Conservation (phyloP, 2,329 filamentous ascomycete genomes). For the Cladosporium sp. region DNA sequence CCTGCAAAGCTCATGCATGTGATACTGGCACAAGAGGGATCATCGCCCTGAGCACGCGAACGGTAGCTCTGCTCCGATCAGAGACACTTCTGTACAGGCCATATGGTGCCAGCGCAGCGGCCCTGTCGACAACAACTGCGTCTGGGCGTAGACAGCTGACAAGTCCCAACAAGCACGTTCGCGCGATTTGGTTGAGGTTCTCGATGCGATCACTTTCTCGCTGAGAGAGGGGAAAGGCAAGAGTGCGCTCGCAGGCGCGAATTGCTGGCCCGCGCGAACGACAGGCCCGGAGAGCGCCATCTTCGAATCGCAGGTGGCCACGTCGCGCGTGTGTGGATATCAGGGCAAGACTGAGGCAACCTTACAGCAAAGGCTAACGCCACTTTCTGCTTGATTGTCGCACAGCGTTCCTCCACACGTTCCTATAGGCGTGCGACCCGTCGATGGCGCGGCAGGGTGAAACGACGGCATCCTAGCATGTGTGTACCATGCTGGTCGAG, state of each 20-base stretch:
- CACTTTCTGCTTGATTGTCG: constrained; percentile 8
- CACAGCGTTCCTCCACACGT: constrained; percentile 18
- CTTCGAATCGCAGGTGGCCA: constrained; percentile 31
- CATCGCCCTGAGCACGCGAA: constrained; percentile 16
- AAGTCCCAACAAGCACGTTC: constrained; percentile 13
- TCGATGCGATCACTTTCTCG: constrained; percentile 11
- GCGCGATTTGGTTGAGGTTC: constrained; percentile 2
- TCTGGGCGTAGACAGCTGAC: constrained; percentile 11
- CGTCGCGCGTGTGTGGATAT: constrained; percentile 28
- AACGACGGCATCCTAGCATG: constrained; percentile 6
- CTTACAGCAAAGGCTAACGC: constrained; percentile 26
- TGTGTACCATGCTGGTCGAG: constrained; percentile 11
- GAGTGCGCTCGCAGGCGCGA: neutral
- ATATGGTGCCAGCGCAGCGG: constrained; percentile 18
- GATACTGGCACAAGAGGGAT: constrained; percentile 13
- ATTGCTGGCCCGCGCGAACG: constrained; percentile 1
- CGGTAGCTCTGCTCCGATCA: constrained; percentile 17
- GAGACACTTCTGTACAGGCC: constrained; percentile 12
- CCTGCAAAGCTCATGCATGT: constrained; percentile 21
- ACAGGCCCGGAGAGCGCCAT: constrained; percentile 22
- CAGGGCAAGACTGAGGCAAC: constrained; percentile 28
- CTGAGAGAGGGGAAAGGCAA: neutral
- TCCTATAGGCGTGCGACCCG: constrained; percentile 16
- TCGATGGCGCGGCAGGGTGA: constrained; percentile 17
- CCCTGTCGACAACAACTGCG: neutral